Evolutionary conservation across 2,329 filamentous ascomycete species (phyloP), one percentile per base, ranked within the genome.

Genomic region (Stagonosporopsis vannaccii): DNA sequence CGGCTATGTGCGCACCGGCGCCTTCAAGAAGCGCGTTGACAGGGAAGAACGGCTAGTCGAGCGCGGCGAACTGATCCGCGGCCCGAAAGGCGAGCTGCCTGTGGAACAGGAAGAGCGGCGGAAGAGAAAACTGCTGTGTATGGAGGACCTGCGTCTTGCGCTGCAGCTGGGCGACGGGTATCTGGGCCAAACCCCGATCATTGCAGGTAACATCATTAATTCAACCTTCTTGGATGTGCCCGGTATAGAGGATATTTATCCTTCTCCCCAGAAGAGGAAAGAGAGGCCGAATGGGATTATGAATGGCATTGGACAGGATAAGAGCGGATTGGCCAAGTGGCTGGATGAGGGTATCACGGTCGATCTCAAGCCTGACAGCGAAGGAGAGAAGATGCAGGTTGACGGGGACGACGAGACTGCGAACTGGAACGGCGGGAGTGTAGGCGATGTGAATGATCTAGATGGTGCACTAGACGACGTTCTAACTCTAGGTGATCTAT

Each of bases 51-150:
- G 89, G 39, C 84, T 86, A 0, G 87, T 85, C 23, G 83, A 87
- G 36, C 82, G 86, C n/a, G 92, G 92, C 4, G 90, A 93, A 65
- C 74, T 96, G 1, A 80, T 84, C 17, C 84, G 91, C 63, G 90
- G 92, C 56, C 88, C 90, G 57, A 88, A 85, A 43, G 92, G 92
- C 1, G 77, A 96, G 25, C 78, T 97, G 6, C 94, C 93, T 0
- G 80, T 92, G 32, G 92, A 97, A 75, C 86, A 90, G 3, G 92
- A 90, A 71, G 88, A 89, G 49, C 88, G 90, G 15, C 85, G 85
- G 51, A 86, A 89, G 65, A 83, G 92, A 35, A 85, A 87, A 6
- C 86, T 90, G 0, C 77, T 97, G 1, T 87, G 87, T 13, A 89
- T 94, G 78, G 86, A 88, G 17, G 94, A 97, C 73, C 76, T 97